Evolutionary conservation across 2,329 filamentous ascomycete species (phyloP), one percentile per base, ranked within the genome.

Genomic region (Atkinsonella texensis): DNA sequence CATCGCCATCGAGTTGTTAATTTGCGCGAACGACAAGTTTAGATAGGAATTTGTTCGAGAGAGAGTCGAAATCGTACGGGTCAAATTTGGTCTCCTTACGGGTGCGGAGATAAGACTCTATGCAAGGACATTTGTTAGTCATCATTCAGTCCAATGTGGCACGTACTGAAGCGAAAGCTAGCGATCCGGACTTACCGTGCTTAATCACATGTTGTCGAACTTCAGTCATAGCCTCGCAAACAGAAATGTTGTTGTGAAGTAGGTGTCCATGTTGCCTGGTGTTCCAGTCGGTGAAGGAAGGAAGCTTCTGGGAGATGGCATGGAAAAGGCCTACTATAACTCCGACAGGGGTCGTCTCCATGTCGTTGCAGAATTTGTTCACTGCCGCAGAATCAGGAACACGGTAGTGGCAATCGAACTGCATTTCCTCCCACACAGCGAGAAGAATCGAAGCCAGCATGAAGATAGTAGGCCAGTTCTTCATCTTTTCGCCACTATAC

Each of bases 401-500:
- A 49, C 91, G 86, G 77, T 95, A 97, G 72, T 95, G 88, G 76
- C 87, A 94, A 72, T 97, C 91, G 64, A 96, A 97, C 68, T 97
- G 90, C 83, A 97, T 96, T 77, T 95, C 86, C 68, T 97, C 91
- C 91, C 91, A 97, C 18, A 97, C 89, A 11, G 88, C 88, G 46
- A 97, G 77, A 35, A 97, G 80, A 56, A 97, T 93, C 4, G 88
- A 90, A 10, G 90, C 91, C 52, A 96, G 77, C 80, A 97, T 94
- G 77, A 96, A 97, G 67, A 97, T 97, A 47, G 90, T 96, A 2
- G 91, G 91, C 91, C 91, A 97, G 74, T 96, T 95, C 81, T 95
- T 96, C 60, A 96, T 81, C 70, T 94, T 91, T 68, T 96, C 91
- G 54, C 91, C 91, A 61, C 87, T 94, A 77, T 97, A 97, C 44